phyloP scores from a whole-genome alignment of 2,329 filamentous ascomycete species.

The Acrodontium crateriforme region DNA sequence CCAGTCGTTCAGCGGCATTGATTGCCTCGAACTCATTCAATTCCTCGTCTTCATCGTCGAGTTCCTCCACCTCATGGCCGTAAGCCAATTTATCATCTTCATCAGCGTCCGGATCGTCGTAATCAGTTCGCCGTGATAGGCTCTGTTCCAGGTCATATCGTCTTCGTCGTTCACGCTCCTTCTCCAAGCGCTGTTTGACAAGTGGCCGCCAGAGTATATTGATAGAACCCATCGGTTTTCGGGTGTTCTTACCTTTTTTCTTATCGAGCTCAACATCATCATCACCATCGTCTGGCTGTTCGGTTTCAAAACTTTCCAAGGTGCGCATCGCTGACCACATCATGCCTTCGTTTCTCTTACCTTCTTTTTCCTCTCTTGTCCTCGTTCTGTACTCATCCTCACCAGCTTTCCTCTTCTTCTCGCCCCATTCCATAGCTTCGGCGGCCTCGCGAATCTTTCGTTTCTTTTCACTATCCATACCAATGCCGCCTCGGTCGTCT shows the following conservation, averaged over 20 bases:
- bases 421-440: constrained; percentile 31
- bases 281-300: constrained; percentile 24
- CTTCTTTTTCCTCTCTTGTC: constrained; percentile 55
- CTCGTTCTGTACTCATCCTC: constrained; percentile 62
- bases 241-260: constrained; percentile 6
- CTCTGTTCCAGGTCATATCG: constrained; percentile 53
- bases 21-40: constrained; percentile 66
- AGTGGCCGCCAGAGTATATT: constrained; percentile 71
- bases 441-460: constrained; percentile 48
- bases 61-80: constrained; percentile 48
- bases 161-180: constrained; percentile 53
- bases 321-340: constrained; percentile 69
- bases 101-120: constrained; percentile 56
- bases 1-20: constrained; percentile 51
- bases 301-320: constrained; percentile 60
- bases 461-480: constrained; percentile 71
- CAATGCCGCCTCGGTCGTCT: constrained; percentile 69
- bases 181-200: constrained; percentile 53
- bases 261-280: constrained; percentile 4
- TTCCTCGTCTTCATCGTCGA: constrained; percentile 69
- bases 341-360: constrained; percentile 52
- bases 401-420: constrained; percentile 49
- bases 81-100: constrained; percentile 55
- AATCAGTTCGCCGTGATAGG: constrained; percentile 47
- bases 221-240: constrained; percentile 36